These are phyloP conservation scores for Kodamaea neixiangensis DNA, from an alignment of 805 yeast species.

Conservation along the genomic window DNA sequence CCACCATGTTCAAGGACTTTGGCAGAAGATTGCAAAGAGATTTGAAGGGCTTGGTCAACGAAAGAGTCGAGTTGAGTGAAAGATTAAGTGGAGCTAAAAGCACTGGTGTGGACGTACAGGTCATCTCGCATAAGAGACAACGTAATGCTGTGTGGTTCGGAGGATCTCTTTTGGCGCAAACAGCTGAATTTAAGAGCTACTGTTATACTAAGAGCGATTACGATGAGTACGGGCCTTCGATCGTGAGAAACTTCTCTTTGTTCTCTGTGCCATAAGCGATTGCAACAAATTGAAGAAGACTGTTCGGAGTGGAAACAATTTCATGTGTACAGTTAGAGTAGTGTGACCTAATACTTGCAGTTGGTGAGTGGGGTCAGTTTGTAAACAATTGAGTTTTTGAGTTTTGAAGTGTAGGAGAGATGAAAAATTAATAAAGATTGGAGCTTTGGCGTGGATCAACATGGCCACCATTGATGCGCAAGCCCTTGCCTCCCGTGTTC, in stretches of 20 bases:
- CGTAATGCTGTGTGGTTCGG: slow-evolving; percentile 99
- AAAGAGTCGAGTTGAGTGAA: slow-evolving; percentile 83
- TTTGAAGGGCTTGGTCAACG: slow-evolving; percentile 80
- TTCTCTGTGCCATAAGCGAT: slow-evolving; percentile 75
- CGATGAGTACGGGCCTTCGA: slow-evolving; percentile 97
- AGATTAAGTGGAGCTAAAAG: slow-evolving; percentile 71
- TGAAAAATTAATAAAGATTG: no score
- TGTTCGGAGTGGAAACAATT: no score
- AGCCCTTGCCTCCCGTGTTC: no score
- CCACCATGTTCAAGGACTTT: slow-evolving; percentile 98
- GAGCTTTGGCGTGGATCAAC: no score
- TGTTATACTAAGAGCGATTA: slow-evolving; percentile 97
- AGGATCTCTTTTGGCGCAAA: slow-evolving; percentile 94
- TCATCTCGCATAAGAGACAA: slow-evolving; percentile 94
- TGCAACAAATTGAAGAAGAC: not conserved
- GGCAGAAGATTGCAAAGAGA: slow-evolving; percentile 98
- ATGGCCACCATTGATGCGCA: no score
- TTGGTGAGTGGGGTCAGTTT: no score
- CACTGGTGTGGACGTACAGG: slow-evolving; percentile 96
- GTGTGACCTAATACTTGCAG: no score
- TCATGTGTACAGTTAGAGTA: no score
- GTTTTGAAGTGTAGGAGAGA: not conserved
- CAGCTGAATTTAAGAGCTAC: slow-evolving; percentile 93
- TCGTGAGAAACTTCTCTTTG: slow-evolving; percentile 94
- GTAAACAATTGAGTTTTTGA: not conserved